Evolutionary conservation across 2,329 filamentous ascomycete genomes (phyloP), one percentile per base, ranked within the genome.

Genomic region (Pyrenochaeta sp.): DNA sequence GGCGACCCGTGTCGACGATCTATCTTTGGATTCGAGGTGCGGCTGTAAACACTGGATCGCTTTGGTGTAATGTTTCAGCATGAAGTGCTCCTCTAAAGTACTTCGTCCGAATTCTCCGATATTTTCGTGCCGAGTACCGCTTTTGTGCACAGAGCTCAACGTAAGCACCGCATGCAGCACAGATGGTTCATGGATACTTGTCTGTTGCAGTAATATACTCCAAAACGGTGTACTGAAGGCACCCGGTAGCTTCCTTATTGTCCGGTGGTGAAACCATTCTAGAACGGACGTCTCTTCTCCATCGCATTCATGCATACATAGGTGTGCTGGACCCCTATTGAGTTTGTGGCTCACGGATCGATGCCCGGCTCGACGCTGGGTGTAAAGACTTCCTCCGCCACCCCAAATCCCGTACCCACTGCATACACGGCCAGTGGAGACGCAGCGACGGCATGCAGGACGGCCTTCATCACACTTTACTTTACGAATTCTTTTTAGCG

Each of bases 331-430:
- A 25, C 9, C 19, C 9, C 5, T 25, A 2, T 25, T 27, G 40
- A 9, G 19, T 25, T 43, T 25, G 2, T 24, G 40, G 22, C 40
- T 25, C 8, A 25, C 22, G 13, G 19, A 43, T 43, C 24, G 7
- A 43, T 25, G 40, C 2, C 40, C 49, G 40, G 32, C 32, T 4
- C 32, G 32, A 36, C 32, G 32, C 32, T 36, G 32, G 32, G 12
- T 36, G 32, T 59, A 59, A 19, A 40, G 49, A 15, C 52, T 50
- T 13, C 77, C 76, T 13, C 72, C 75, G 4, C 77, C 75, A 25
- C 78, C 77, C 77, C 77, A 78, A 39, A 81, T 69, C 59, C 77
- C 83, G 59, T 81, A 82, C 15, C 80, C 79, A 50, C 81, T 77
- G 54, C 78, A 80, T 47, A 71, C 68, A 3, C 77, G 72, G 8